These are phyloP conservation scores for Gastrodia elata DNA, from an alignment of 106 monocot genomes.

Conservation along the genomic window DNA sequence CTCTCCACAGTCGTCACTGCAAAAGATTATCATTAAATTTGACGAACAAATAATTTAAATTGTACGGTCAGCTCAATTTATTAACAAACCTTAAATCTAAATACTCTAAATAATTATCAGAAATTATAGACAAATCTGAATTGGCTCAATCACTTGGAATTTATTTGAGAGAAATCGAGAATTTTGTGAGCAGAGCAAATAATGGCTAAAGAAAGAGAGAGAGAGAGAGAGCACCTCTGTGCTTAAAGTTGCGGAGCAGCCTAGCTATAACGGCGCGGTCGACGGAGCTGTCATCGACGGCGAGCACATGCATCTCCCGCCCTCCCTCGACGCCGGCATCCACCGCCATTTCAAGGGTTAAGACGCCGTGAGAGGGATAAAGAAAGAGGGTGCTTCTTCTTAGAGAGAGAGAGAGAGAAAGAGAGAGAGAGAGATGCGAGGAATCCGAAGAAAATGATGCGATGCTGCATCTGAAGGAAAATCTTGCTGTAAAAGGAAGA, in stretches of 20 bases:
- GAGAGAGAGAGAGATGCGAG: background rate
- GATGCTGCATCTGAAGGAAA: no score
- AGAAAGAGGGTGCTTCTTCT: background rate
- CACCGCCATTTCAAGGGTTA: background rate
- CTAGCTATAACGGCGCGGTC: conserved; percentile 47
- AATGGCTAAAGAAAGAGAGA: background rate
- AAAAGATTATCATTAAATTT: background rate
- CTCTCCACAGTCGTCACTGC: conserved; percentile 34
- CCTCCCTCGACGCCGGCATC: background rate
- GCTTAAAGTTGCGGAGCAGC: conserved; percentile 38
- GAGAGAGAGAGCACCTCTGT: conserved; percentile 22
- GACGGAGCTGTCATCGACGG: conserved; percentile 71
- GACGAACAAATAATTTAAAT: no score
- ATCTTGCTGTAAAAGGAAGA: no score
- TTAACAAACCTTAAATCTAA: no score
- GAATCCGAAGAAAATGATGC: no score
- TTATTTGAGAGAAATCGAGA: no score
- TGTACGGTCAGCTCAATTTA: no score
- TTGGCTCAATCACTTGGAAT: no score
- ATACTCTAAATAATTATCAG: no score
- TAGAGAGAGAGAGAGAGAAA: background rate
- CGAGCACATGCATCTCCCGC: conserved; percentile 43
- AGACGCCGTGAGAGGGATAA: background rate
- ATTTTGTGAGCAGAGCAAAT: no score
- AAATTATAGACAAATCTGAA: background rate